These are phyloP conservation scores for Chionographis japonica DNA, from an alignment of 106 monocot species.

Conservation along the genomic window DNA sequence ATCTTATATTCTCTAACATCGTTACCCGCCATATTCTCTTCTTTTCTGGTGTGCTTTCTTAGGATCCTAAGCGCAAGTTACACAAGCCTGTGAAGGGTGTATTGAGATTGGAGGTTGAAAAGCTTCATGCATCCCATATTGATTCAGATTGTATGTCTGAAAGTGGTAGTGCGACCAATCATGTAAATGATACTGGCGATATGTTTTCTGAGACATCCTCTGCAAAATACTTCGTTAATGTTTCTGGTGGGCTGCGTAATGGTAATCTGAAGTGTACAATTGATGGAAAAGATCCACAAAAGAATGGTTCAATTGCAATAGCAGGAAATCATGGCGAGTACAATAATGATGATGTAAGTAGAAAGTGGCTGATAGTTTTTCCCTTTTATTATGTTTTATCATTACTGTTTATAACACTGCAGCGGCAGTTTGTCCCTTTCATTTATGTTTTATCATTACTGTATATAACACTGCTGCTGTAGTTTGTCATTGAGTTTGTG, in stretches of 20 bases:
- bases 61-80: constrained; percentile 95
- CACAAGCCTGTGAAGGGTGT: constrained; percentile 97
- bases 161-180: constrained; percentile 59
- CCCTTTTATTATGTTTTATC: background rate
- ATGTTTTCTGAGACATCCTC: constrained; percentile 30
- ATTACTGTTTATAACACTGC: too few species aligned
- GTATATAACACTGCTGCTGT: too few species aligned
- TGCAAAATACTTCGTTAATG: constrained; percentile 29
- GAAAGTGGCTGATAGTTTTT: constrained; percentile 4
- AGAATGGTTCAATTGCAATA: constrained; percentile 19
- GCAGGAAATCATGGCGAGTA: constrained; percentile 14
- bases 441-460: too few species aligned
- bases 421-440: too few species aligned
- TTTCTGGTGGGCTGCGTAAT: constrained; percentile 27
- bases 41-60: constrained; percentile 8
- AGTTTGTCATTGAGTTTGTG: too few species aligned
- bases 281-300: constrained; percentile 36
- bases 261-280: constrained; percentile 16
- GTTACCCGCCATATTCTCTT: background rate
- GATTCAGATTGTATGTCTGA: constrained; percentile 74
- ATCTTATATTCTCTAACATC: background rate
- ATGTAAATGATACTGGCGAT: constrained; percentile 39
- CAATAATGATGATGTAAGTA: constrained; percentile 49
- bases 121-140: constrained; percentile 41
- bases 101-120: constrained; percentile 85